A percentile compares a stretch with the other conserved stretches of the same genome.
These are phyloP conservation scores for Mycena crocata DNA, from an alignment of 768 basidiomycete species.

Conservation along the genomic window DNA sequence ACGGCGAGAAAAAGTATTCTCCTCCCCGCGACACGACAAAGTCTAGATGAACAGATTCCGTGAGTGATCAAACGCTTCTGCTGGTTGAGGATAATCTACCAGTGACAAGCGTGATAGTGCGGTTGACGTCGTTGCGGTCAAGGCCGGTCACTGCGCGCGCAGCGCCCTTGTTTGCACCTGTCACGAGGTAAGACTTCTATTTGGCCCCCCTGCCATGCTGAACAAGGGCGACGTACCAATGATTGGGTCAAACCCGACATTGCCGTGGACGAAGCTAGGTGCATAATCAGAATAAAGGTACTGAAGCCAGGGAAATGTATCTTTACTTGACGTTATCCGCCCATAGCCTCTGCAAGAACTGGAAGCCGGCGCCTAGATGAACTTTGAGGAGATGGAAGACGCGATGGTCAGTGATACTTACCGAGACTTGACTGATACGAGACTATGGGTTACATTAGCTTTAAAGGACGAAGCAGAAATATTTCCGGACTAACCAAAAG, in stretches of 20 bases:
- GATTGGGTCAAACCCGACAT: slow-evolving; percentile 20
- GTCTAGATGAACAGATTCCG: slow-evolving; percentile 28
- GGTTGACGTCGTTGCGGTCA: slow-evolving; percentile 47
- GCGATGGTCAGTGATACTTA: too few relatives aligned
- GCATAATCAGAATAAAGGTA: background rate
- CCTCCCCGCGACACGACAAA: slow-evolving; percentile 62
- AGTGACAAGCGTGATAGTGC: slow-evolving; percentile 41
- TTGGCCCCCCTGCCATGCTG: too few relatives aligned
- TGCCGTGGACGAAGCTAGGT: background rate
- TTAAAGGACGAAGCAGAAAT: too few relatives aligned
- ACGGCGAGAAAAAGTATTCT: slow-evolving; percentile 66
- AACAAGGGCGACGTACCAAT: slow-evolving; percentile 3
- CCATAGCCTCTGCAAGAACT: slow-evolving; percentile 15
- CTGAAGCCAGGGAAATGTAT: background rate
- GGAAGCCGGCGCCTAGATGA: slow-evolving; percentile 6
- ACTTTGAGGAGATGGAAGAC: too few relatives aligned
- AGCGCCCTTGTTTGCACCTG: background rate
- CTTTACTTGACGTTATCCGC: slow-evolving; percentile 1
- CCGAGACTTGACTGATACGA: too few relatives aligned
- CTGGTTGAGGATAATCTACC: background rate
- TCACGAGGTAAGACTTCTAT: background rate
- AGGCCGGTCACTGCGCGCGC: slow-evolving; percentile 39
- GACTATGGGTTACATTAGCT: too few relatives aligned
- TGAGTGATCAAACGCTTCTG: background rate
- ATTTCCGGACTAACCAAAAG: too few relatives aligned